Evolutionary conservation across 1,284 basidiomycete species (phyloP).

Genomic region (Hortiboletus rubellus): DNA sequence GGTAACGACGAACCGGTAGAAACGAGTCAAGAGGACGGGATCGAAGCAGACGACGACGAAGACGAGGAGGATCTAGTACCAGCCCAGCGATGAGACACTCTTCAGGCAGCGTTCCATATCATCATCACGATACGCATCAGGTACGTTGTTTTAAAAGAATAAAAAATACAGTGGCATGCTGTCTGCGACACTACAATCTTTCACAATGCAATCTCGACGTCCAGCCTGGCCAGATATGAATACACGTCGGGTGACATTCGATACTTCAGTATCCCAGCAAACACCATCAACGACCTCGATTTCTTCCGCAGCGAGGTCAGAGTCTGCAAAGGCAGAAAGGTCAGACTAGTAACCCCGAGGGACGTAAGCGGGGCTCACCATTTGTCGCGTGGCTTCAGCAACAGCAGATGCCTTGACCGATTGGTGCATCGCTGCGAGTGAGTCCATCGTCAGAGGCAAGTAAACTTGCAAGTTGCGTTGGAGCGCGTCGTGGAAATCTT

Average conservation of each 20-base stretch:
- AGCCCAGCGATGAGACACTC: slow-evolving; percentile 38
- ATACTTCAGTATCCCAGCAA: slow-evolving; percentile 85
- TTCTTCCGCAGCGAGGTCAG: slow-evolving; percentile 65
- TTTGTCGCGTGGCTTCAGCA: slow-evolving; percentile 71
- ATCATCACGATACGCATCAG: not conserved
- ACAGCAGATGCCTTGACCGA: slow-evolving; percentile 73
- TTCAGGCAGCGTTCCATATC: not conserved
- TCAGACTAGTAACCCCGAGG: not conserved
- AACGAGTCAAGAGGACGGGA: slow-evolving; percentile 26
- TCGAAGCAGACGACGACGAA: slow-evolving; percentile 27
- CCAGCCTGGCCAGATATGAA: slow-evolving; percentile 77
- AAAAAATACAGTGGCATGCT: not conserved
- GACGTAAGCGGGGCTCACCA: slow-evolving; percentile 48
- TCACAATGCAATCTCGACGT: slow-evolving; percentile 75
- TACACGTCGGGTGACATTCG: slow-evolving; percentile 91
- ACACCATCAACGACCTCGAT: slow-evolving; percentile 80
- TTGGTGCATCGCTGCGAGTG: slow-evolving; percentile 78
- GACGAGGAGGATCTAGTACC: slow-evolving; percentile 36
- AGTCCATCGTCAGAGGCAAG: slow-evolving; percentile 93
- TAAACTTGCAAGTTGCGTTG: slow-evolving; percentile 90
- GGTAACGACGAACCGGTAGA: slow-evolving; percentile 15
- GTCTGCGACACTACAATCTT: not conserved
- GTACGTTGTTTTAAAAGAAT: slow-evolving; percentile 18
- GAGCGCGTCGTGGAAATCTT: slow-evolving; percentile 81
- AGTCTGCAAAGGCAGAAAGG: slow-evolving; percentile 46